Percentiles rank a stretch among this genome's conserved stretches.
Conservation (phyloP, 2,329 filamentous ascomycete species). For the Colletotrichum liaoningense region DNA sequence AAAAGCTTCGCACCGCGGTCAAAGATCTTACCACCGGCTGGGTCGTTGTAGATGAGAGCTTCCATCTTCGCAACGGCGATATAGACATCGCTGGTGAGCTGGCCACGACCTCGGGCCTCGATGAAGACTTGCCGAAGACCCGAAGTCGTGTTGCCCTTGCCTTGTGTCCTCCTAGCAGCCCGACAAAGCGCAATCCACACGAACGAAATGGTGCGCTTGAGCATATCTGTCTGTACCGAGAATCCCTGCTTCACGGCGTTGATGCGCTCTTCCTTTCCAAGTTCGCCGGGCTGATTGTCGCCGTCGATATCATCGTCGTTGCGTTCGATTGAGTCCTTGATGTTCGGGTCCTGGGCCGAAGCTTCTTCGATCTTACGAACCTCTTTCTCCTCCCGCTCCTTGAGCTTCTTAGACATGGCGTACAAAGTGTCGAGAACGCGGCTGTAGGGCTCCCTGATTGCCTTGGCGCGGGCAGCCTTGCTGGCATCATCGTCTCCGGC, state of each 20-base stretch:
- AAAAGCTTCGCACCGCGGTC: conserved; percentile 94
- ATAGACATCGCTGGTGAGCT: conserved; percentile 94
- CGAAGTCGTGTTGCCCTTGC: conserved; percentile 72
- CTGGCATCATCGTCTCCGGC: conserved; percentile 81
- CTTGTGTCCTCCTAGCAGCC: conserved; percentile 93
- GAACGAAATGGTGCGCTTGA: conserved; percentile 89
- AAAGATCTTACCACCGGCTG: conserved; percentile 93
- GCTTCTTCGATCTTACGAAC: conserved; percentile 68
- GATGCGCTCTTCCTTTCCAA: conserved; percentile 72
- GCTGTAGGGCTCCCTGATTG: conserved; percentile 86
- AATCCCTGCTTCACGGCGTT: conserved; percentile 74
- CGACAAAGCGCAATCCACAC: conserved; percentile 96
- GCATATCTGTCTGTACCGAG: conserved; percentile 76
- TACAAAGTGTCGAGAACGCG: conserved; percentile 89
- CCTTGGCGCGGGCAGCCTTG: conserved; percentile 79
- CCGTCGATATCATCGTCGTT: conserved; percentile 58
- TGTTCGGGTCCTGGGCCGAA: conserved; percentile 49
- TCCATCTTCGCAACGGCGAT: conserved; percentile 93
- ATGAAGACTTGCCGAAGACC: conserved; percentile 90
- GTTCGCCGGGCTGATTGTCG: conserved; percentile 53
- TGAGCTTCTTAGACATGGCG: conserved; percentile 80
- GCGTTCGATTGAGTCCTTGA: conserved; percentile 52
- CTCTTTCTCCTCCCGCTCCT: conserved; percentile 70
- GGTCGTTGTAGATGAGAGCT: conserved; percentile 95
- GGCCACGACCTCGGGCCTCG: conserved; percentile 87